Evolutionary conservation across 2,329 filamentous ascomycete species (phyloP), one percentile per base, ranked within the genome.

Genomic region (Aureobasidium sp.): DNA sequence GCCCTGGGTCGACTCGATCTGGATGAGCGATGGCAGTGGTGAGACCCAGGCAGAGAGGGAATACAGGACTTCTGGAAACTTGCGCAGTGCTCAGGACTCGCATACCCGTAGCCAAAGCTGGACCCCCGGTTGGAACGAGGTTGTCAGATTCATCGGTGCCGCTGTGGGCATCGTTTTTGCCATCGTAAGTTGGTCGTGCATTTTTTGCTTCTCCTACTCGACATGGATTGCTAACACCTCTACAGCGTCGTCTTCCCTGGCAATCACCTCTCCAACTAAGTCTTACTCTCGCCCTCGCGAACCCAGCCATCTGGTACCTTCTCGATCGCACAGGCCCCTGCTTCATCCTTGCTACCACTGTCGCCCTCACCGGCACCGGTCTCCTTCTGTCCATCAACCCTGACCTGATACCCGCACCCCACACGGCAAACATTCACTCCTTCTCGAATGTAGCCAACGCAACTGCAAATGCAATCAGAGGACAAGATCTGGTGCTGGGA

Each of bases 251-350:
- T 74, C 84, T 97, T 11, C 89, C 91, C 1, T 99, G 94, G 94
- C 84, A 92, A 69, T 97, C 92, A 9, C 94, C 91, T 1, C 84
- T 96, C n/a, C 94, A 99, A 75, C 86, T 95, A 22, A 95, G 92
- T 1, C 76, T 95, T 29, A 94, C 92, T 0, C 85, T 99, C 53
- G 90, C 91, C 25, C 84, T 97, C 64, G 90, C 89, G 22, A 97
- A 97, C 72, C 93, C 94, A 1, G 88, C 94, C 11, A 79, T 99
- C 20, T 99, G 94, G 94, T 99, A 96, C 76, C 81, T 97, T 27
- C 89, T 99, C 70, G 94, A 99, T 76, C 89, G 93, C 56, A 94
- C 91, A 51, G 87, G 86, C 67, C 84, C 91, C 0, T 94, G 94
- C 5, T 88, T 97, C 67, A 77, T 94, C 37, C 82, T 97, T 61